phyloP scores from a whole-genome alignment of 2,329 filamentous ascomycete species.

The Arthrinium phaeospermum region DNA sequence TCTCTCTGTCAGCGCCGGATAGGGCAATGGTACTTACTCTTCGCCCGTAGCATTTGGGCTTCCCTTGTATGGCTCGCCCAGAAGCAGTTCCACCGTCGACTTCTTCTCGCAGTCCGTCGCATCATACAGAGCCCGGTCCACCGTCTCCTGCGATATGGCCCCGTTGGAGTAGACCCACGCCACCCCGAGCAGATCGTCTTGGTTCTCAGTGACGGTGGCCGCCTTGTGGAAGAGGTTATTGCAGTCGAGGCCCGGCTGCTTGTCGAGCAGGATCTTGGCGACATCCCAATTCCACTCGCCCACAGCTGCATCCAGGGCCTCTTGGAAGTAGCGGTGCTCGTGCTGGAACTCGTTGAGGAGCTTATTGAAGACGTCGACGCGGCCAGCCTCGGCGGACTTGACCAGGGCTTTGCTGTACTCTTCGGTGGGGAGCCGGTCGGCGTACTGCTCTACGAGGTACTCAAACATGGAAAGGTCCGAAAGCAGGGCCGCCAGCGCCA shows the following conservation, averaged over 20 bases:
- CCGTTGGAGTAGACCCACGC: constrained; percentile 46
- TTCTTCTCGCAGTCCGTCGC: constrained; percentile 47
- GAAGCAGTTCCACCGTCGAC: constrained; percentile 43
- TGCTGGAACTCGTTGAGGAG: constrained; percentile 43
- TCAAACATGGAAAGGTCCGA: constrained; percentile 48
- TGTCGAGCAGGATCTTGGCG: constrained; percentile 41
- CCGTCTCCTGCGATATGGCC: constrained; percentile 37
- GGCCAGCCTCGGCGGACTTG: constrained; percentile 44
- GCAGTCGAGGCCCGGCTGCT: constrained; percentile 39
- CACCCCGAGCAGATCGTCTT: constrained; percentile 43
- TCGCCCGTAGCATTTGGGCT: constrained; percentile 45
- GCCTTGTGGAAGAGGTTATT: constrained; percentile 41
- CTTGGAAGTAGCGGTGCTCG: constrained; percentile 38
- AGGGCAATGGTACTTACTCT: constrained; percentile 37
- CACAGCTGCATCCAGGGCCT: constrained; percentile 41
- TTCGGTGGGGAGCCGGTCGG: constrained; percentile 42
- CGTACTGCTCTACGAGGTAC: constrained; percentile 46
- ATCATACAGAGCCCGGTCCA: constrained; percentile 44
- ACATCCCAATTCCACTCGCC: constrained; percentile 46
- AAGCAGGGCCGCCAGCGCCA: constrained; percentile 45
- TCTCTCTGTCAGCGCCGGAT: too few relatives aligned
- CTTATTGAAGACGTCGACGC: constrained; percentile 46
- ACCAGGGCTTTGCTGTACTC: constrained; percentile 48
- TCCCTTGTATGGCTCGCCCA: constrained; percentile 40
- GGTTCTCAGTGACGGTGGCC: constrained; percentile 40